Evolutionary conservation across 2,329 filamentous ascomycete species (phyloP).

Genomic region (Aspergillus sp.): DNA sequence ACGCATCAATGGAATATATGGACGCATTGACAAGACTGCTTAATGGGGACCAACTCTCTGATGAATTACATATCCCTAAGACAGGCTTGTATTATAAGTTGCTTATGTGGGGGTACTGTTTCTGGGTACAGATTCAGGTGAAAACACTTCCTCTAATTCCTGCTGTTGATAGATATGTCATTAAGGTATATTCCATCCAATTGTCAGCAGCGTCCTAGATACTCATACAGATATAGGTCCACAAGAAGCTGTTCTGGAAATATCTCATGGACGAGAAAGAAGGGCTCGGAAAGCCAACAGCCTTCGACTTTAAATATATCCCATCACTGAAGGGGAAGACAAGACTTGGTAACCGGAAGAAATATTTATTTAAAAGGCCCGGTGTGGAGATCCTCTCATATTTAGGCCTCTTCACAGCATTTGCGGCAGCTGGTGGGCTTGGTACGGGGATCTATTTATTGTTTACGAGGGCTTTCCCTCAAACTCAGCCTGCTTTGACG

Average conservation of each 20-base stretch:
- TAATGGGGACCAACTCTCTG: conserved; percentile 64
- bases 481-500: background rate
- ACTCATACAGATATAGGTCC: conserved; percentile 19
- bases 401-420: conserved; percentile 22
- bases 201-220: background rate
- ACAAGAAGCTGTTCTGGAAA: conserved; percentile 57
- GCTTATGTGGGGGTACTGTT: conserved; percentile 63
- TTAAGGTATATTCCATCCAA: conserved; percentile 38
- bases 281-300: conserved; percentile 61
- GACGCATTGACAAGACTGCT: conserved; percentile 67
- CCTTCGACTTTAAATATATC: conserved; percentile 69
- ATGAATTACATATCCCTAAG: conserved; percentile 58
- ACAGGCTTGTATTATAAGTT: conserved; percentile 59
- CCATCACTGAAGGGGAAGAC: conserved; percentile 24
- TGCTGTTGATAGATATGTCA: conserved; percentile 52
- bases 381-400: conserved; percentile 24
- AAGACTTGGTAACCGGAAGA: conserved; percentile 20
- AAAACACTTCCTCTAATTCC: conserved; percentile 32
- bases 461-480: background rate
- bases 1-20: conserved; percentile 65
- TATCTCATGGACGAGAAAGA: conserved; percentile 62
- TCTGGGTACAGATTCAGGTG: conserved; percentile 37
- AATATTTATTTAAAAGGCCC: conserved; percentile 20
- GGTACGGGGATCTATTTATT: background rate
- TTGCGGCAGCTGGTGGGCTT: conserved; percentile 5